Evolutionary conservation across 1,139 yeast genomes (phyloP).

Genomic region (Sugiyamaella pinicola): DNA sequence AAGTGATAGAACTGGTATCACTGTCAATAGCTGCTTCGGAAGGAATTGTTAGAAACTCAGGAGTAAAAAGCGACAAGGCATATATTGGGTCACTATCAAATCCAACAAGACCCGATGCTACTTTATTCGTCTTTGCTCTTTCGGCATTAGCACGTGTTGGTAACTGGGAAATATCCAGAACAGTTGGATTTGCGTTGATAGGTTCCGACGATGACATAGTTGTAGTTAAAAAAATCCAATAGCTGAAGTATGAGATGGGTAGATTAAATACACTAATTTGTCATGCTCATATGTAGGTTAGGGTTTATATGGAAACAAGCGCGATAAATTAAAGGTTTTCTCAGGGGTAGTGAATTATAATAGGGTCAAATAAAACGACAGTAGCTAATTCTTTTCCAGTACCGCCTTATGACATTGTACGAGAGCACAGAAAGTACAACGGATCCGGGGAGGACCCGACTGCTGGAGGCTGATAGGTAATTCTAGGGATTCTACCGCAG

Average conservation of each 20-base stretch:
- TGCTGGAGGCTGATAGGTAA: too few species aligned
- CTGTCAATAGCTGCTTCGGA: not conserved
- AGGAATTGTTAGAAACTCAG: slow-evolving; percentile 8
- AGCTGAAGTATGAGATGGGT: not conserved
- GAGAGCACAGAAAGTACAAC: too few species aligned
- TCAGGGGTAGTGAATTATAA: too few species aligned
- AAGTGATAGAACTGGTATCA: slow-evolving; percentile 15
- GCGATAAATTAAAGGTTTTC: too few species aligned
- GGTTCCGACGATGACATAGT: slow-evolving; percentile 60
- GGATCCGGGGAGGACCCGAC: too few species aligned
- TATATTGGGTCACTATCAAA: slow-evolving; percentile 25
- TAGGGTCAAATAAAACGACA: too few species aligned
- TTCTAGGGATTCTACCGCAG: too few species aligned
- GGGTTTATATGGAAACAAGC: not conserved
- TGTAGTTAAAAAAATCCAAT: not conserved
- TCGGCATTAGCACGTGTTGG: slow-evolving; percentile 60
- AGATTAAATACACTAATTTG: not conserved
- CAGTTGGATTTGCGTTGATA: slow-evolving; percentile 89
- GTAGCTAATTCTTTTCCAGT: too few species aligned
- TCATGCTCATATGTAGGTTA: not conserved
- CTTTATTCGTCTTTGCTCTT: slow-evolving; percentile 6
- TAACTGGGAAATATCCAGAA: slow-evolving; percentile 70
- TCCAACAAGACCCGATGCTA: not conserved
- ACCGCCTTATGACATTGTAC: too few species aligned
- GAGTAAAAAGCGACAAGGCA: slow-evolving; percentile 31